A percentile compares a stretch with the other conserved stretches of the same genome.
Conservation (phyloP, 148 eudicot species). For the Vaccinium myrtillus region DNA sequence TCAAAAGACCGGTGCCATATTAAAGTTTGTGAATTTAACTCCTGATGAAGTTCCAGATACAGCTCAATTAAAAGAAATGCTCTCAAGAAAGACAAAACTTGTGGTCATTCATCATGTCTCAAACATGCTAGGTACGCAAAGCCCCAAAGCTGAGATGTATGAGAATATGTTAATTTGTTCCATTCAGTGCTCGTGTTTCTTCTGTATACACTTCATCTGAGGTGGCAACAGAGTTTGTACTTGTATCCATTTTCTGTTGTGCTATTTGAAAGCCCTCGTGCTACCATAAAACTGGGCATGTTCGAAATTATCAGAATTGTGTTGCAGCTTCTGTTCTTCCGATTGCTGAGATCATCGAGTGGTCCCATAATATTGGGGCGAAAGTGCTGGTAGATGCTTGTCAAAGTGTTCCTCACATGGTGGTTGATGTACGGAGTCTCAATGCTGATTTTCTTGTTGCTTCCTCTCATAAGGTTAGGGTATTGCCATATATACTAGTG, state of each 20-base stretch:
- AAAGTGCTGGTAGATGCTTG: constrained; percentile 97
- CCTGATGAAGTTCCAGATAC: constrained; percentile 83
- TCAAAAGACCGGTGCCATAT: constrained; percentile 80
- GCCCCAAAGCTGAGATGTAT: neutral
- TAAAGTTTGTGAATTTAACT: constrained; percentile 68
- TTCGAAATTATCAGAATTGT: constrained; percentile 1
- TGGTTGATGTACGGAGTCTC: constrained; percentile 84
- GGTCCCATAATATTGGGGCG: constrained; percentile 90
- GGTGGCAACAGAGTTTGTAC: neutral
- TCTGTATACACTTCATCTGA: neutral
- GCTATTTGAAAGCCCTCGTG: neutral
- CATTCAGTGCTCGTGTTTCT: neutral
- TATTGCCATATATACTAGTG: constrained; percentile 20
- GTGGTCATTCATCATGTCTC: constrained; percentile 88
- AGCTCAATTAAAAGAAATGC: constrained; percentile 45
- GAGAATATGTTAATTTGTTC: neutral
- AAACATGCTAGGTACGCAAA: constrained; percentile 69
- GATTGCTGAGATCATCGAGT: constrained; percentile 62
- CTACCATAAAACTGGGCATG: neutral
- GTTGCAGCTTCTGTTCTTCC: constrained; percentile 86
- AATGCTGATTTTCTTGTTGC: constrained; percentile 96
- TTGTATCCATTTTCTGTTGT: neutral
- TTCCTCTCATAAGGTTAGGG: constrained; percentile 93
- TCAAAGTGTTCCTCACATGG: constrained; percentile 99
- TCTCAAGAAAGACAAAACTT: constrained; percentile 79